phyloP scores from a whole-genome alignment of 2,329 filamentous ascomycete genomes.

The Beauveria sp. region DNA sequence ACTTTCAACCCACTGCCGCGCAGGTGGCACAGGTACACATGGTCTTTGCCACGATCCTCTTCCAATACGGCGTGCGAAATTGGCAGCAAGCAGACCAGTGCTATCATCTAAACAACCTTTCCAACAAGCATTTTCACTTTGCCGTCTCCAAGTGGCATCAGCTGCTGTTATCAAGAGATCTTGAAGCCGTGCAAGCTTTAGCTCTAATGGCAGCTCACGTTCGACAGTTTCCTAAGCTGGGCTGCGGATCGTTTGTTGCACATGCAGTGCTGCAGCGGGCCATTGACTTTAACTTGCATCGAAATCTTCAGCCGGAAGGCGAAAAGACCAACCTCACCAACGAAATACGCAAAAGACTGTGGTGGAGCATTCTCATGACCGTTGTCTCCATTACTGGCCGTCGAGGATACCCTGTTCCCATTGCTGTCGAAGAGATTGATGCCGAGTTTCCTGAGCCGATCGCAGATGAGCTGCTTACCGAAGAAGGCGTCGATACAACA shows the following conservation, averaged over 20 bases:
- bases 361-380: constrained; percentile 64
- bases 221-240: constrained; percentile 71
- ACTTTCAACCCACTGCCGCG: constrained; percentile 52
- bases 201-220: constrained; percentile 65
- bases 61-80: constrained; percentile 69
- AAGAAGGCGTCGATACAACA: constrained; percentile 52
- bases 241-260: constrained; percentile 61
- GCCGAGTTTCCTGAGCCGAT: constrained; percentile 66
- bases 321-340: constrained; percentile 52
- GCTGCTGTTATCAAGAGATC: constrained; percentile 50
- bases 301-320: constrained; percentile 48
- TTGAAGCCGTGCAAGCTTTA: constrained; percentile 66
- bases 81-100: constrained; percentile 46
- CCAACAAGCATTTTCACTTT: constrained; percentile 74
- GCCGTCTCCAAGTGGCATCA: constrained; percentile 61
- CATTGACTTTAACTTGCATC: constrained; percentile 68
- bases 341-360: constrained; percentile 69
- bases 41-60: constrained; percentile 70
- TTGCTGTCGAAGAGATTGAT: constrained; percentile 69
- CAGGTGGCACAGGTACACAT: constrained; percentile 69
- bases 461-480: constrained; percentile 61
- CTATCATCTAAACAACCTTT: constrained; percentile 51
- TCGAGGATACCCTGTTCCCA: constrained; percentile 68
- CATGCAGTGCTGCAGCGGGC: constrained; percentile 59
- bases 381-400: constrained; percentile 65